Percentiles rank a stretch among this genome's conserved stretches.
These are phyloP conservation scores for Alternaria metachromatica DNA, from an alignment of 2,329 filamentous ascomycete genomes.

Conservation along the genomic window DNA sequence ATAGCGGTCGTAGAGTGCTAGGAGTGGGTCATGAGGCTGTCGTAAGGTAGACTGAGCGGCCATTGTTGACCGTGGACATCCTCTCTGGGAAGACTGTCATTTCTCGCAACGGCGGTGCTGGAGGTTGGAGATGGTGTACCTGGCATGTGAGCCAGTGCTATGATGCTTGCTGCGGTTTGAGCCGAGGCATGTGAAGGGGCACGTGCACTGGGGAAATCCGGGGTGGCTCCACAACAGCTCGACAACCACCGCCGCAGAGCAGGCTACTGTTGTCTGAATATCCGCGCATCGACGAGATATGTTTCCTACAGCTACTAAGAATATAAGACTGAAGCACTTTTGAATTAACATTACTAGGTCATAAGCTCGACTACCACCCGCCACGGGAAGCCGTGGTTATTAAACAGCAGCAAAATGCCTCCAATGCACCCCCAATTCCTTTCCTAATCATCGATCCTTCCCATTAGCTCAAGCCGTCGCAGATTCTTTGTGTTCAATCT, in stretches of 20 bases:
- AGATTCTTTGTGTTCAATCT: slow-evolving; percentile 27
- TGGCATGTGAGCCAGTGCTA: slow-evolving; percentile 27
- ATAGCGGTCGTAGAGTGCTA: slow-evolving; percentile 57
- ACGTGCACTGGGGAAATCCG: slow-evolving; percentile 24
- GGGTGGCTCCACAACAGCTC: slow-evolving; percentile 10
- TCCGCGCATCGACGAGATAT: neutral
- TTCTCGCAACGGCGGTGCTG: slow-evolving; percentile 15
- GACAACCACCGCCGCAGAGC: neutral
- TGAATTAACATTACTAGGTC: neutral
- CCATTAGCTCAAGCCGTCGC: neutral
- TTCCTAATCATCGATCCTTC: neutral
- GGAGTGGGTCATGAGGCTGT: slow-evolving; percentile 53
- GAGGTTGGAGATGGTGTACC: slow-evolving; percentile 11
- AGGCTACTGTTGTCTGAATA: neutral
- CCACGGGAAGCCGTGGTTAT: neutral
- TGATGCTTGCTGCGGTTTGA: slow-evolving; percentile 15
- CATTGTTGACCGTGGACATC: slow-evolving; percentile 62
- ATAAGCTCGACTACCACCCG: neutral
- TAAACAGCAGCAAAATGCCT: neutral
- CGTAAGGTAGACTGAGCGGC: slow-evolving; percentile 84
- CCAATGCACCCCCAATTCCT: neutral
- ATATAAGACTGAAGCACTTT: fast-evolving
- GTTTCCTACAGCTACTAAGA: neutral
- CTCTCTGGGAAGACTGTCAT: slow-evolving; percentile 30
- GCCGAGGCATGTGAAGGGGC: slow-evolving; percentile 37